Percentiles rank a stretch among this genome's conserved stretches.
These are phyloP conservation scores for Pseudogymnoascus destructans DNA, from an alignment of 2,329 filamentous ascomycete species.

Conservation along the genomic window DNA sequence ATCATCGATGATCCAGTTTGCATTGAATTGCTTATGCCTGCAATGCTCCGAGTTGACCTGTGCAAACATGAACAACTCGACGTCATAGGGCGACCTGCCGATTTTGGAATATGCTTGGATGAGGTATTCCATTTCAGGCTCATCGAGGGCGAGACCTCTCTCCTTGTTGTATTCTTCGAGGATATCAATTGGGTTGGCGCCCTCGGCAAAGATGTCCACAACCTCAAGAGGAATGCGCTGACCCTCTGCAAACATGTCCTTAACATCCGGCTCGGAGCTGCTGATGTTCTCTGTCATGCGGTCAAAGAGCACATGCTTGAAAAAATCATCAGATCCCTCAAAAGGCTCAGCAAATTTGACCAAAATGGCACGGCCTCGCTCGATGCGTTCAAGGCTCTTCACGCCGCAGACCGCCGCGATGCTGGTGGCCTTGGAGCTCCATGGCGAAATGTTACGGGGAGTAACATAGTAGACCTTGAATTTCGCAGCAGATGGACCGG, in stretches of 20 bases:
- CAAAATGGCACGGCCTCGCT: constrained; percentile 70
- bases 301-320: constrained; percentile 68
- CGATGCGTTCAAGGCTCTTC: constrained; percentile 61
- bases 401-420: constrained; percentile 88
- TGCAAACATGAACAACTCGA: constrained; percentile 98
- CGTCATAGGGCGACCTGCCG: constrained; percentile 62
- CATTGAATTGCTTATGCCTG: constrained; percentile 79
- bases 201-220: constrained; percentile 58
- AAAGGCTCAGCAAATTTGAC: constrained; percentile 44
- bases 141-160: constrained; percentile 75
- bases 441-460: constrained; percentile 83
- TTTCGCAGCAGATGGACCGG: background rate
- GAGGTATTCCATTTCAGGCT: constrained; percentile 83
- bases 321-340: constrained; percentile 37
- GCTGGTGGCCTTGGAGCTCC: constrained; percentile 92
- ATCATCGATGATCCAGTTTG: constrained; percentile 89
- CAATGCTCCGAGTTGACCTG: constrained; percentile 98
- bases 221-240: constrained; percentile 51
- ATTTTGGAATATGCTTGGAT: constrained; percentile 63
- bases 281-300: constrained; percentile 87
- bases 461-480: constrained; percentile 45
- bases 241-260: constrained; percentile 65
- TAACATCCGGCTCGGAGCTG: constrained; percentile 51
- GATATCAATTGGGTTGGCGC: constrained; percentile 52
- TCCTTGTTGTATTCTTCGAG: constrained; percentile 73